Percentiles rank a stretch among this genome's conserved stretches.
Evolutionary conservation across 1,284 basidiomycete species (phyloP).

Genomic region (Golubevia pallescens): DNA sequence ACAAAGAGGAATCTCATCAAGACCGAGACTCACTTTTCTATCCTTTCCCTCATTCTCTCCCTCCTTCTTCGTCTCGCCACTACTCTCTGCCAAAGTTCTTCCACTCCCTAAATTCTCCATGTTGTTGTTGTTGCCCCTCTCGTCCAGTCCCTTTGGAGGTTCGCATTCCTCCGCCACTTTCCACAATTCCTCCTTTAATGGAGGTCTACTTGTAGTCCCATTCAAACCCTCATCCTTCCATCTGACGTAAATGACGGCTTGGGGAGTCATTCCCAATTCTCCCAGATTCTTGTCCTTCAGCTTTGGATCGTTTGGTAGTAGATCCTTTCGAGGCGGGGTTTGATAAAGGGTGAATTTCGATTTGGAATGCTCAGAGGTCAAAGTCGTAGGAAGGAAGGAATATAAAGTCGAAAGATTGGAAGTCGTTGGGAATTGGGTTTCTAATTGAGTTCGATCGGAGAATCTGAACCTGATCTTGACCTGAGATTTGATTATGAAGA

Average conservation of each 20-base stretch:
- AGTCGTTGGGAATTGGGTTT: slow-evolving; percentile 25
- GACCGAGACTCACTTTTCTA: too few relatives aligned
- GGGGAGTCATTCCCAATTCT: slow-evolving; percentile 45
- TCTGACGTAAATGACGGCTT: slow-evolving; percentile 38
- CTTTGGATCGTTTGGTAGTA: slow-evolving; percentile 21
- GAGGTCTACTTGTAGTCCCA: neutral
- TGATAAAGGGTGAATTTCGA: slow-evolving; percentile 32
- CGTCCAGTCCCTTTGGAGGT: too few relatives aligned
- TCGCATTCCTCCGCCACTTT: too few relatives aligned
- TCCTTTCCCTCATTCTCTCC: too few relatives aligned
- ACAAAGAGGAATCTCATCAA: too few relatives aligned
- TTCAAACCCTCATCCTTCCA: slow-evolving; percentile 37
- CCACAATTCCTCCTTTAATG: too few relatives aligned
- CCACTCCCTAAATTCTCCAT: too few relatives aligned
- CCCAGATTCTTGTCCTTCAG: slow-evolving; percentile 26
- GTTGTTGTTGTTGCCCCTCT: too few relatives aligned
- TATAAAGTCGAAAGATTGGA: slow-evolving; percentile 35
- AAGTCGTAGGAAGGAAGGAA: slow-evolving; percentile 21
- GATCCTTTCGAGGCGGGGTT: slow-evolving; percentile 45
- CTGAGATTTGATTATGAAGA: neutral
- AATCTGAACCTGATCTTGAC: slow-evolving; percentile 55
- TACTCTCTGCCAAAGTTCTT: too few relatives aligned
- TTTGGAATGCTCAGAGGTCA: slow-evolving; percentile 10
- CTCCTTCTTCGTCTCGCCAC: too few relatives aligned
- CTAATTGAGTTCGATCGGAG: slow-evolving; percentile 47